Conservation (phyloP, 306 rosid genomes). For the Cyamopsis tetragonoloba region DNA sequence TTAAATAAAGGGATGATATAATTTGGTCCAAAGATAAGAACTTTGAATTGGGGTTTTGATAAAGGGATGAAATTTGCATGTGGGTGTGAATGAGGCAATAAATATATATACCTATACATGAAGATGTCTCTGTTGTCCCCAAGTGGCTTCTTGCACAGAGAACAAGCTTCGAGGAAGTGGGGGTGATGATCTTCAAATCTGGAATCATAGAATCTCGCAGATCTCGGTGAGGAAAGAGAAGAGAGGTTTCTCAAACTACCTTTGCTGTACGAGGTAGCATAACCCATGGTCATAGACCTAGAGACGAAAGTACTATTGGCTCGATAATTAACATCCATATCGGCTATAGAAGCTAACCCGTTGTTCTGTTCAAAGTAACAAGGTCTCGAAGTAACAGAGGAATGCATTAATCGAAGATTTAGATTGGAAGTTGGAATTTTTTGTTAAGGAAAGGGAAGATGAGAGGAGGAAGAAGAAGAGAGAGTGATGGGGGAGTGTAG, state of each 20-base stretch:
- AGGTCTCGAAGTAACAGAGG: slow-evolving; percentile 30
- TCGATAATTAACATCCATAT: slow-evolving; percentile 58
- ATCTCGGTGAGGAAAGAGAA: slow-evolving; percentile 52
- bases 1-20: too few species aligned
- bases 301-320: slow-evolving; percentile 43
- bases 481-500: background rate
- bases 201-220: slow-evolving; percentile 60
- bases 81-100: too few species aligned
- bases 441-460: background rate
- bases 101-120: slow-evolving; percentile 99
- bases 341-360: slow-evolving; percentile 60
- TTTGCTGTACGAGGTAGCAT: slow-evolving; percentile 24
- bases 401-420: slow-evolving; percentile 37
- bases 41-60: background rate
- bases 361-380: slow-evolving; percentile 57
- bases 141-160: slow-evolving; percentile 64
- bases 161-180: slow-evolving; percentile 77
- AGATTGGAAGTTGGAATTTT: background rate
- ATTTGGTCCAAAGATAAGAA: background rate
- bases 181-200: slow-evolving; percentile 72
- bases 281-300: slow-evolving; percentile 52
- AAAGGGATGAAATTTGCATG: too few species aligned
- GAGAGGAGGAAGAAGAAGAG: background rate
- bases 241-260: slow-evolving; percentile 33
- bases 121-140: slow-evolving; percentile 69